These are phyloP conservation scores for Martensiomyces pterosporus DNA, from an alignment of 192 early-diverging fungal genomes.

Conservation along the genomic window DNA sequence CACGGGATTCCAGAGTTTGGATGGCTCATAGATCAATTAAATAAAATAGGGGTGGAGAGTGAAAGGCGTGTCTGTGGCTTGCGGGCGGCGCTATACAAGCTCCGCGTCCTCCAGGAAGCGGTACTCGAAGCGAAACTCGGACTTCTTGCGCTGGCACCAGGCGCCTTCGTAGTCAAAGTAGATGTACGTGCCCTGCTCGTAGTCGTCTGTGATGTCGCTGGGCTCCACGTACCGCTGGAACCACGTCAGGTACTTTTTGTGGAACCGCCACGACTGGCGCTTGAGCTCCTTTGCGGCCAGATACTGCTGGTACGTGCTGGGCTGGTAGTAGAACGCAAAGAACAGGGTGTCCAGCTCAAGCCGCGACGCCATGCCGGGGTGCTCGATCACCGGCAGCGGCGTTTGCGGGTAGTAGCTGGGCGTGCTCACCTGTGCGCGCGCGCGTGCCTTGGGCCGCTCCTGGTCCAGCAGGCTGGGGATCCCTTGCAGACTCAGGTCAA, in stretches of 20 bases:
- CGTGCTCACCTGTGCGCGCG: conserved; percentile 53
- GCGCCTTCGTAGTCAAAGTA: conserved; percentile 98
- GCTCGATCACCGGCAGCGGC: conserved; percentile 72
- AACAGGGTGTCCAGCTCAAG: conserved; percentile 94
- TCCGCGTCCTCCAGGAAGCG: conserved; percentile 81
- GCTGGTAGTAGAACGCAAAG: conserved; percentile 98
- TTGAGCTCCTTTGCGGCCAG: conserved; percentile 94
- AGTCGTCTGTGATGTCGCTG: conserved; percentile 91
- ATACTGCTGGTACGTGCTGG: conserved; percentile 95
- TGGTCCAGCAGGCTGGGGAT: conserved; percentile 81
- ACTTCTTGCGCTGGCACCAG: conserved; percentile 96
- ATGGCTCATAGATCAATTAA: too few species aligned
- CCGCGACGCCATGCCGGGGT: conserved; percentile 80
- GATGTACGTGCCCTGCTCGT: conserved; percentile 96
- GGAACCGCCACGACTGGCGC: conserved; percentile 96
- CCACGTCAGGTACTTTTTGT: conserved; percentile 98
- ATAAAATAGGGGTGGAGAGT: too few species aligned
- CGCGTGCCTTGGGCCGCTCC: conserved; percentile 62
- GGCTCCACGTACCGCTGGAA: conserved; percentile 98
- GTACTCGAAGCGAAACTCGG: conserved; percentile 95
- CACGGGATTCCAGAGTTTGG: too few species aligned
- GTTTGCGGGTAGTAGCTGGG: conserved; percentile 95
- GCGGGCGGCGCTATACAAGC: conserved; percentile 37
- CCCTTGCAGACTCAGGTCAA: conserved; percentile 78
- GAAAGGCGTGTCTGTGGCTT: too few species aligned